Evolutionary conservation across 2,329 filamentous ascomycete genomes (phyloP).

Genomic region (Nemania diffusa): DNA sequence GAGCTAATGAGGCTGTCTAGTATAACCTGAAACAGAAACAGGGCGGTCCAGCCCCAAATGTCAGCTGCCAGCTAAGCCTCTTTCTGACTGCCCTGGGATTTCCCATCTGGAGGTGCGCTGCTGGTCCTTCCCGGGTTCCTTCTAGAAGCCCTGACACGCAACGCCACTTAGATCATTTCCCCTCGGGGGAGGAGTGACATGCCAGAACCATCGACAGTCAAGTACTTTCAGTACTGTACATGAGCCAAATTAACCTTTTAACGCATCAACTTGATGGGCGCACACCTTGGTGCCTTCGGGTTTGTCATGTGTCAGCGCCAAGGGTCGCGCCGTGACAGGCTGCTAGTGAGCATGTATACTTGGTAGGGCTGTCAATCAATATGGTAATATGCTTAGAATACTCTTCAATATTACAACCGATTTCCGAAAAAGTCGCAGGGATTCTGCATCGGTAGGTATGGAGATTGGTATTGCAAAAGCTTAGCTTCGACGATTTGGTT

Average conservation of each 20-base stretch:
- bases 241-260: not conserved
- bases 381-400: constrained; percentile 13
- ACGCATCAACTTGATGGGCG: constrained; percentile 16
- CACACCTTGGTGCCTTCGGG: constrained; percentile 4
- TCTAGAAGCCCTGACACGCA: constrained; percentile 24
- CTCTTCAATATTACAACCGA: not conserved
- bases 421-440: not conserved
- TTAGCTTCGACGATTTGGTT: constrained; percentile 5
- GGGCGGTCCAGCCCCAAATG: constrained; percentile 28
- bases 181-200: not conserved
- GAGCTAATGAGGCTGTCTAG: constrained; percentile 33
- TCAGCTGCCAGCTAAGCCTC: constrained; percentile 33
- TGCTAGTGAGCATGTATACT: not conserved
- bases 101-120: not conserved
- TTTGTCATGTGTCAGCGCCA: constrained; percentile 24
- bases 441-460: constrained; percentile 6
- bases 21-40: constrained; percentile 34
- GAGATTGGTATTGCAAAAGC: constrained; percentile 1
- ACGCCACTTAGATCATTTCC: constrained; percentile 30
- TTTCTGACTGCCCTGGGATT: not conserved
- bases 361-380: not conserved
- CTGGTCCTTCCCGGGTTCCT: no score
- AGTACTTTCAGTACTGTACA: not conserved
- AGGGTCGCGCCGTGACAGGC: constrained; percentile 9
- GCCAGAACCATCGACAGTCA: not conserved